Evolutionary conservation across 352 stramenopile species (phyloP), one percentile per base, ranked within the genome.

Genomic region (Peronospora farinosa): DNA sequence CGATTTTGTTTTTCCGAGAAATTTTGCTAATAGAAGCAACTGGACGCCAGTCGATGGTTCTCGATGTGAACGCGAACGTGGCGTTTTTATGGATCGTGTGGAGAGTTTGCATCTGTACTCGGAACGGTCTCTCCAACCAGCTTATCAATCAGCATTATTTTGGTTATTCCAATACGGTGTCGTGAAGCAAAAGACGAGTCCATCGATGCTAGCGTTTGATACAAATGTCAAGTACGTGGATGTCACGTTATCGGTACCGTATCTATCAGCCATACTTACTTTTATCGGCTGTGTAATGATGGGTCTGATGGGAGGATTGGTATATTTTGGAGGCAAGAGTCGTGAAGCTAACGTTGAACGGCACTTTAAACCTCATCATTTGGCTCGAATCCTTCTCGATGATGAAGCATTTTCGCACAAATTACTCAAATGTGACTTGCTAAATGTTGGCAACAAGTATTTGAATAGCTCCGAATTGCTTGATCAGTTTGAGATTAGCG

Each of bases 401-500:
- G 67, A 74, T 17, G 45, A 60, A 19, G 40, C 49, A 2, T 66
- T 81, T 53, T 71, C 69, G 17, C 59, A 62, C 12, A 60, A 57
- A 16, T 27, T 80, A 23, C 42, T 84, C n/a, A 69, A 72, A 41
- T 72, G 68, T 35, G 60, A 78, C 35, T 44, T 84, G n/a, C 52
- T 84, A 5, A 68, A 71, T 7, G 45, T 84, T 12, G 72, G 59
- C 23, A 72, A 67, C 40, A 72, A 75, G 19, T 71, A 72, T 8
- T 46, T 84, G 11, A 61, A 70, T 23, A 78, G 63, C 57, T 81
- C 72, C 8, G 69, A 81, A 63, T 47, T 77, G 38, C 57, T 84
- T 5, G 62, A 75, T 45, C 64, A 77, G 44, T 84, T 84, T 28
- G 72, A 84, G 59, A 74, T 84, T 37, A 67, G 57, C 6, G 72